Percentiles rank a stretch among this genome's conserved stretches.
Evolutionary conservation across 179 eudicot genomes (phyloP).

Genomic region (Camellia oleifera): DNA sequence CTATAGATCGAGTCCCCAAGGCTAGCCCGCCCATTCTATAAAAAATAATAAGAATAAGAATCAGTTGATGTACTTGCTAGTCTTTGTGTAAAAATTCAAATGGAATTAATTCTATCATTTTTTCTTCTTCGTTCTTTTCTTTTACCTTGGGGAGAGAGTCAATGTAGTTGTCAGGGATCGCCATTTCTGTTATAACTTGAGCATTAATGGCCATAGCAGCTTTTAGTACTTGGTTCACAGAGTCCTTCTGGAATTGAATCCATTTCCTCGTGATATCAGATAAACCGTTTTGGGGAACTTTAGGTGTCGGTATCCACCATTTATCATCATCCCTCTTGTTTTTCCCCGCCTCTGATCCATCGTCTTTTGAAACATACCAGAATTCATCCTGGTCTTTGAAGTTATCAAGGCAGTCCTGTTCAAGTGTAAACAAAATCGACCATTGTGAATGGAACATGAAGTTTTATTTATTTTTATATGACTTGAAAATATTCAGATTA

Average conservation of each 20-base stretch:
- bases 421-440: slow-evolving; percentile 20
- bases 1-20: slow-evolving; percentile 73
- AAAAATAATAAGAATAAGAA: background rate
- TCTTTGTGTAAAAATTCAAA: background rate
- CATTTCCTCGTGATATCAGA: slow-evolving; percentile 63
- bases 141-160: slow-evolving; percentile 71
- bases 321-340: slow-evolving; percentile 43
- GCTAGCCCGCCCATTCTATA: slow-evolving; percentile 71
- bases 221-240: slow-evolving; percentile 71
- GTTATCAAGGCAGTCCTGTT: slow-evolving; percentile 70
- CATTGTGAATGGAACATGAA: slow-evolving; percentile 30
- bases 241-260: slow-evolving; percentile 72
- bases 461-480: background rate
- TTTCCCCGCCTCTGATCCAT: slow-evolving; percentile 32
- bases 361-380: slow-evolving; percentile 47
- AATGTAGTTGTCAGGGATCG: slow-evolving; percentile 60
- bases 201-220: slow-evolving; percentile 85
- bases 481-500: slow-evolving; percentile 5
- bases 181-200: slow-evolving; percentile 57
- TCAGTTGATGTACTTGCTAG: background rate
- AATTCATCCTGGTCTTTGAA: slow-evolving; percentile 69
- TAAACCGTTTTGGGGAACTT: slow-evolving; percentile 63
- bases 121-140: slow-evolving; percentile 26
- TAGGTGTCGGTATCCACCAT: slow-evolving; percentile 88
- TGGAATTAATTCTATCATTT: slow-evolving; percentile 7